Base-by-base conservation (phyloP, 441 rosid species). In the Adansonia grandidieri region DNA sequence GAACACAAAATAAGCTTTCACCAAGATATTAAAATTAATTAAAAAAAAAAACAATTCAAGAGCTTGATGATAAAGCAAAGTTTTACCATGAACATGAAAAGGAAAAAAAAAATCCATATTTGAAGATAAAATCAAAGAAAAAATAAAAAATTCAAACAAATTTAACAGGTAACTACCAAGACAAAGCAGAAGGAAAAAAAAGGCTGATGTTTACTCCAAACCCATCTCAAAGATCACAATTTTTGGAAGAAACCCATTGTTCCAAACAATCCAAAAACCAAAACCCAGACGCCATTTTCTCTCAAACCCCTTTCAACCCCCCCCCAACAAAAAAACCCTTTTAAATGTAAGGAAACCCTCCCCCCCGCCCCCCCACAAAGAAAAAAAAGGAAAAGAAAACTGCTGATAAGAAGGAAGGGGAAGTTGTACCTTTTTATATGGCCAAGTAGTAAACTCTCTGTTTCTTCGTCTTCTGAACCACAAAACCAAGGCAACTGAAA, bases 221-320 rank as follows among this genome's bases (percentile, higher is more conserved):
- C 63, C 78, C 77, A 74, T 24, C 19, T 76, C 20, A 74, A 83
- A 80, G 77, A 79, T 64, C 77, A 53, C 65, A n/a, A 78, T 73
- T 80, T 77, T 76, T 28, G 72, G 73, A 82, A 78, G 72, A 24
- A 77, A 82, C 86, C 85, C 84, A 67, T 57, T 57, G 54, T 20
- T 8, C 48, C 60, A 82, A 81, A 78, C 76, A 67, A 75, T 28
- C 22, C 13, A 75, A 76, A 67, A 77, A 71, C 40, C 42, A 65
- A 71, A 87, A 72, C 81, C 85, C 85, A 78, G 17, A 10, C 80
- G 42, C 11, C 47, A 65, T 48, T 73, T 61, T 5, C 75, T 64
- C 67, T 63, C 7, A 56, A 44, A 22, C 15, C 37, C 20, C 15
- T 28, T 28, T 28, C 32, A 28, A 2, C 40, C 78, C 44, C 51